phyloP scores from a whole-genome alignment of 2,329 filamentous ascomycete genomes.

The Penicillium sp. region DNA sequence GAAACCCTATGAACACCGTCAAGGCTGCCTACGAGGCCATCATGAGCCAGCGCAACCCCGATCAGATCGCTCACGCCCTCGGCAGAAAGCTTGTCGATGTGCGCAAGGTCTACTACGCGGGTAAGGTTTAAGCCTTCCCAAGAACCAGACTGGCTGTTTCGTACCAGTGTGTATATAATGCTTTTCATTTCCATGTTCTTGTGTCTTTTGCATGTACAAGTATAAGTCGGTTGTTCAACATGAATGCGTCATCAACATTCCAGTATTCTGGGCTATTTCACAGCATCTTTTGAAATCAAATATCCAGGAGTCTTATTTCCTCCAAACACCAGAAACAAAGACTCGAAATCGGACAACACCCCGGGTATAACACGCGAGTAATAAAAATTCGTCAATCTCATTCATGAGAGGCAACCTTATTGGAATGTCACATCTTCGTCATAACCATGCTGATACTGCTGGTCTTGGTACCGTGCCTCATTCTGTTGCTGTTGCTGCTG shows the following conservation, averaged over 20 bases:
- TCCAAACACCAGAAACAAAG: background rate
- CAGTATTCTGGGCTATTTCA: constrained; percentile 8
- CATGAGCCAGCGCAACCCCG: constrained; percentile 79
- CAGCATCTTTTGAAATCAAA: constrained; percentile 13
- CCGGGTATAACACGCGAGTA: constrained; percentile 13
- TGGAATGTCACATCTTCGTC: constrained; percentile 31
- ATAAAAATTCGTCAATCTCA: constrained; percentile 12
- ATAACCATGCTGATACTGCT: constrained; percentile 21
- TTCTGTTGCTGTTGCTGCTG: constrained; percentile 32
- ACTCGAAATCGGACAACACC: constrained; percentile 5
- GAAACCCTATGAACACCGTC: constrained; percentile 97
- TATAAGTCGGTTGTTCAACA: constrained; percentile 24
- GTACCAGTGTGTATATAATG: constrained; percentile 29
- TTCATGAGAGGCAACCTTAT: background rate
- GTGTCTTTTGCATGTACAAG: constrained; percentile 34
- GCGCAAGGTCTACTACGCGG: constrained; percentile 94
- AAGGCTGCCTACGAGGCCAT: constrained; percentile 87
- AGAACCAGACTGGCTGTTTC: constrained; percentile 13
- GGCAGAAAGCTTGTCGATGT: constrained; percentile 97
- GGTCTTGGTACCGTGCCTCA: constrained; percentile 25
- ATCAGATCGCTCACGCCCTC: constrained; percentile 83
- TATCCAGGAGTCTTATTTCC: background rate
- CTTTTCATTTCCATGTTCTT: constrained; percentile 19
- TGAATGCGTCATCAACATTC: constrained; percentile 21
- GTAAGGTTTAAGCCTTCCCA: constrained; percentile 57